These are phyloP conservation scores for Debaryomyces maramus DNA, from an alignment of 805 yeast species.

Conservation along the genomic window DNA sequence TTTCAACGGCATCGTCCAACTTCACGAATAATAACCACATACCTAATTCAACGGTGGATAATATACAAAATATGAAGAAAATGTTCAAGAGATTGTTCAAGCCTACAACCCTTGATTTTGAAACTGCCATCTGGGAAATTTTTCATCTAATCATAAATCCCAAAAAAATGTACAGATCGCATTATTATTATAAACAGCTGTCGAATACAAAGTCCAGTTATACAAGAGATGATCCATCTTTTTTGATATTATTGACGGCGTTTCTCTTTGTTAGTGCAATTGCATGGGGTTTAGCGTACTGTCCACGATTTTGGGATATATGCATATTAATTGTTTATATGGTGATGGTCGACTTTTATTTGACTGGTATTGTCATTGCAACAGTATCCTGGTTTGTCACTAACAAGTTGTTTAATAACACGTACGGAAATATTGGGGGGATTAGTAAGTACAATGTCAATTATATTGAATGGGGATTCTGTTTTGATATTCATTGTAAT, in stretches of 20 bases:
- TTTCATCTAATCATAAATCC: conserved; percentile 72
- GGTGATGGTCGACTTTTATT: conserved; percentile 81
- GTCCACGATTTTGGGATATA: conserved; percentile 61
- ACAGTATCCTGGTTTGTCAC: conserved; percentile 73
- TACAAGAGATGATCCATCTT: conserved; percentile 92
- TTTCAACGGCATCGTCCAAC: conserved; percentile 16
- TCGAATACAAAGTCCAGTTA: conserved; percentile 57
- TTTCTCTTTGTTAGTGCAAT: conserved; percentile 72
- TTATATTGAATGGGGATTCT: conserved; percentile 85
- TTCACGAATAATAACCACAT: conserved; percentile 6
- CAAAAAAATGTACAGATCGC: conserved; percentile 74
- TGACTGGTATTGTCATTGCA: conserved; percentile 67
- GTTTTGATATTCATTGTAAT: conserved; percentile 93
- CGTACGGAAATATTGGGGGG: conserved; percentile 21
- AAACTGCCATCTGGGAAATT: conserved; percentile 92
- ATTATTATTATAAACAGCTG: conserved; percentile 75
- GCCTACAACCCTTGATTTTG: conserved; percentile 85
- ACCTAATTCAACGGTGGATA: conserved; percentile 9
- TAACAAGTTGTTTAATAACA: conserved; percentile 56
- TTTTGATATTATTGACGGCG: conserved; percentile 67
- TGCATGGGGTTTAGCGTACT: conserved; percentile 87
- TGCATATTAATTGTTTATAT: conserved; percentile 70
- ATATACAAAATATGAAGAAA: conserved; percentile 24
- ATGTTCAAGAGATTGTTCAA: conserved; percentile 46
- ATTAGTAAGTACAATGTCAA: conserved; percentile 25